Evolutionary conservation across 2,329 filamentous ascomycete species (phyloP).

Genomic region (Aspergillus bombycis): DNA sequence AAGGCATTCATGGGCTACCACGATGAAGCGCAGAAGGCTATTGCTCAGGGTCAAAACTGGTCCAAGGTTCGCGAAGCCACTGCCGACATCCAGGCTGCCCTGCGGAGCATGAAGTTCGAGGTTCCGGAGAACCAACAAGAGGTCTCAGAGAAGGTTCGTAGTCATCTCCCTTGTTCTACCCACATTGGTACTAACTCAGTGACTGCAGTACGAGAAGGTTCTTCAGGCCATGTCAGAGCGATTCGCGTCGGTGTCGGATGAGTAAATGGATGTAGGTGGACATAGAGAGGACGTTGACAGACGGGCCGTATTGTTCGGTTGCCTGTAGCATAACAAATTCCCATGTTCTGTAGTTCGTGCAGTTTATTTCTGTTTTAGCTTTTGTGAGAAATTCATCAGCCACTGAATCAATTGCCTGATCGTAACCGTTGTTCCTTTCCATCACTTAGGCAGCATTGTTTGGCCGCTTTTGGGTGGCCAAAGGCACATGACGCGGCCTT

Average conservation of each 20-base stretch:
- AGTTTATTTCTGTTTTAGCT: constrained; percentile 11
- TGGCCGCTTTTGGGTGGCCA: constrained; percentile 18
- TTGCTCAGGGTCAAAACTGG: constrained; percentile 90
- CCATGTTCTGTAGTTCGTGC: constrained; percentile 37
- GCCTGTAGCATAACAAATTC: constrained; percentile 40
- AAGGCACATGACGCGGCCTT: constrained; percentile 22
- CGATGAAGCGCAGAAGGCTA: constrained; percentile 94
- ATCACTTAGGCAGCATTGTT: constrained; percentile 17
- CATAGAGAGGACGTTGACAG: neutral
- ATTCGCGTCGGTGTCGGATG: constrained; percentile 93
- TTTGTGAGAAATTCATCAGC: constrained; percentile 6
- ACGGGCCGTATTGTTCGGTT: constrained; percentile 13
- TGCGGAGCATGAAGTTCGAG: constrained; percentile 97
- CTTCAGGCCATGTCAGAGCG: constrained; percentile 93
- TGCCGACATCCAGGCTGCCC: constrained; percentile 77
- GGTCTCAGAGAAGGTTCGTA: constrained; percentile 76
- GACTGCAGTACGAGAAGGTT: constrained; percentile 79
- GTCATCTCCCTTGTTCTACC: neutral
- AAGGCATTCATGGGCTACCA: constrained; percentile 98
- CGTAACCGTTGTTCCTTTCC: neutral
- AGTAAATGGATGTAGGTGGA: constrained; percentile 59
- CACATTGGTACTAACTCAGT: constrained; percentile 42
- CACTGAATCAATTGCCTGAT: constrained; percentile 5
- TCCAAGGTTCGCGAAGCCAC: constrained; percentile 90
- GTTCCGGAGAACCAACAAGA: constrained; percentile 80